Base-by-base conservation (phyloP, 225 moss, liverwort and hornwort species). In the Pseudisothecium myosuroides region DNA sequence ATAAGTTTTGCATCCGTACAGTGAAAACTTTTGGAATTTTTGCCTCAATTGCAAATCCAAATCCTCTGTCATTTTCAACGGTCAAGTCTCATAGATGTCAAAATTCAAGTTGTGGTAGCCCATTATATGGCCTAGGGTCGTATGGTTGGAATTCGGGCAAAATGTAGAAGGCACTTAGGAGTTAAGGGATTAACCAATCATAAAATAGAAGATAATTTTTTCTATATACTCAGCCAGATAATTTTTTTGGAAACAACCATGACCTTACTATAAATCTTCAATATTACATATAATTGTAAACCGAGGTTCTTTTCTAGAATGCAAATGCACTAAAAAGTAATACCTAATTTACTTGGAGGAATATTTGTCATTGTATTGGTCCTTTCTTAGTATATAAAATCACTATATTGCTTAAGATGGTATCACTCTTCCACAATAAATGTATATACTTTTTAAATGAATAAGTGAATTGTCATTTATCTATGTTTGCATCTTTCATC, bases 141-240 rank as follows among this genome's bases (percentile, higher is more conserved):
- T n/a, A n/a, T n/a, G n/a, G n/a, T n/a, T n/a, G n/a, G n/a, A n/a
- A n/a, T n/a, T n/a, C n/a, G n/a, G n/a, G n/a, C n/a, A n/a, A n/a
- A n/a, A n/a, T n/a, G n/a, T n/a, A n/a, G n/a, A n/a, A n/a, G n/a
- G n/a, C n/a, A n/a, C n/a, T n/a, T n/a, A n/a, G n/a, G n/a, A n/a
- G n/a, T n/a, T n/a, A 18, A 72, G 1, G 5, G 8, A 1, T 11
- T 29, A 31, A 11, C 4, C 47, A 74, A 74, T 11, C 0, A 47
- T 1, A 74, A 17, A 45, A 17, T 47, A 49, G 11, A 19, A 0
- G 31, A 49, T 75, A 12, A 12, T 1, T 49, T 47, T 31, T 19
- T 49, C 45, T 29, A 14, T 11, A 18, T 7, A 47, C 18, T 4
- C 0, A 0, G 0, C 0, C 2, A 12, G 32, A 49, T 17, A 32